Evolutionary conservation across 768 basidiomycete species (phyloP), one percentile per base, ranked within the genome.

Genomic region (Cystofilobasidium macerans): DNA sequence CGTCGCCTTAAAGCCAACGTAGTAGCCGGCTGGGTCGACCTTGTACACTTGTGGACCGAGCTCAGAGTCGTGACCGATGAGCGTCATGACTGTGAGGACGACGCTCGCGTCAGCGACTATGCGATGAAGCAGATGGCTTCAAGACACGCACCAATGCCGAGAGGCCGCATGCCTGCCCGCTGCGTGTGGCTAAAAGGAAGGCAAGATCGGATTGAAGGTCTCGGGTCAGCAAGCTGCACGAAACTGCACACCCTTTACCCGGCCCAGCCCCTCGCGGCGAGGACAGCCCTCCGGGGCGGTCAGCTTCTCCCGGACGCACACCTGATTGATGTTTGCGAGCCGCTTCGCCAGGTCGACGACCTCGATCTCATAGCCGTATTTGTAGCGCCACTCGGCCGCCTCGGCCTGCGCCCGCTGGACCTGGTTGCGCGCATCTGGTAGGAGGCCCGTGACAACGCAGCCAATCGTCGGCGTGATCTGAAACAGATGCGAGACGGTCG

Each of bases 1-100:
- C 2, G 94, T 94, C 12, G 95, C 95, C 71, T 97, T 93, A 80
- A 93, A 98, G 0, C 95, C 95, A 53, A 95, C 89, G 75, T 93
- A 99, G 78, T 95, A 98, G 6, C 95, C 95, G 2, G 95, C 95
- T 14, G 95, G 95, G 74, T 99, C 95, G 61, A 98, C 85, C 78
- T 95, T 97, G 82, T 97, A 98, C 72, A 87, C 83, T 75, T 97
- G 94, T n/a, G 95, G 94, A 6, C 94, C 94, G 61, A 82, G 81
- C 74, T 93, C 89, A 12, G 86, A 81, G 76, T 98, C 95, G 67
- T 86, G 81, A 3, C 95, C 95, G 73, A 98, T 92, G 12, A 68
- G 62, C 14, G 67, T 68, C 61, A 59, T 63, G 28, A 61, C 67
- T 68, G 56, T 20, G 43, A 38, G n/a, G 38, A 9, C 9, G 56